Evolutionary conservation across 495 filamentous ascomycete species (phyloP).

Genomic region (Alectoria sarmentosa): DNA sequence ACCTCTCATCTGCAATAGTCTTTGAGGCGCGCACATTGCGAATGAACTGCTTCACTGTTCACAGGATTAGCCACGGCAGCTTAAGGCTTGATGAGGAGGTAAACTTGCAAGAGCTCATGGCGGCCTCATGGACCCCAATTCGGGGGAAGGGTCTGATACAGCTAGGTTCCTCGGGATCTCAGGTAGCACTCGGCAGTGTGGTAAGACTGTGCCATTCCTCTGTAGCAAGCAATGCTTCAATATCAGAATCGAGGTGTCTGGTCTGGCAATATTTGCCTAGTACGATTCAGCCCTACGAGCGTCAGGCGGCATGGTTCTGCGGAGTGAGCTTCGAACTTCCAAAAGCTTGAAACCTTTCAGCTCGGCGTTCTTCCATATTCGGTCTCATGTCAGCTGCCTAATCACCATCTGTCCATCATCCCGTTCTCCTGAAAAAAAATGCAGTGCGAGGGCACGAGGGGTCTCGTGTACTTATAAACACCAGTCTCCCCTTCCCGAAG

Average conservation of each 20-base stretch:
- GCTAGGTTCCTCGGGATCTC: not conserved
- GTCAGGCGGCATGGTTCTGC: not conserved
- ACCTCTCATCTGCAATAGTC: constrained; percentile 96
- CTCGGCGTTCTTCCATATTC: constrained; percentile 8
- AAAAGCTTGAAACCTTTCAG: constrained; percentile 9
- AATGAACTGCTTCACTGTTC: constrained; percentile 96
- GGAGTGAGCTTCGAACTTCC: constrained; percentile 2
- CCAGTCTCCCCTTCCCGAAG: not conserved
- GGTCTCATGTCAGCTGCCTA: constrained; percentile 12
- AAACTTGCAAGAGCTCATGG: constrained; percentile 62
- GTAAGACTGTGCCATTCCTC: not conserved
- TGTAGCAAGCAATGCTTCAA: not conserved
- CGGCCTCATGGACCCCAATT: constrained; percentile 30
- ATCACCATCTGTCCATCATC: not conserved
- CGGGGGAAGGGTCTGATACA: not conserved
- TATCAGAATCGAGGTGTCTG: constrained; percentile 6
- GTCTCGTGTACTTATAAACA: not conserved
- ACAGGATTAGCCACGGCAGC: constrained; percentile 15
- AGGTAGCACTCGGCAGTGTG: not conserved
- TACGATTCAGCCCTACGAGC: constrained; percentile 8
- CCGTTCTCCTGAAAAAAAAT: not conserved
- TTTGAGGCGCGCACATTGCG: constrained; percentile 97
- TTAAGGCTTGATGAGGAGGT: constrained; percentile 22
- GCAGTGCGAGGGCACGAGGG: not conserved
- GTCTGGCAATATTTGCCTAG: constrained; percentile 6